phyloP scores from a whole-genome alignment of 2,329 filamentous ascomycete genomes.

The Lachnum nothofagi region DNA sequence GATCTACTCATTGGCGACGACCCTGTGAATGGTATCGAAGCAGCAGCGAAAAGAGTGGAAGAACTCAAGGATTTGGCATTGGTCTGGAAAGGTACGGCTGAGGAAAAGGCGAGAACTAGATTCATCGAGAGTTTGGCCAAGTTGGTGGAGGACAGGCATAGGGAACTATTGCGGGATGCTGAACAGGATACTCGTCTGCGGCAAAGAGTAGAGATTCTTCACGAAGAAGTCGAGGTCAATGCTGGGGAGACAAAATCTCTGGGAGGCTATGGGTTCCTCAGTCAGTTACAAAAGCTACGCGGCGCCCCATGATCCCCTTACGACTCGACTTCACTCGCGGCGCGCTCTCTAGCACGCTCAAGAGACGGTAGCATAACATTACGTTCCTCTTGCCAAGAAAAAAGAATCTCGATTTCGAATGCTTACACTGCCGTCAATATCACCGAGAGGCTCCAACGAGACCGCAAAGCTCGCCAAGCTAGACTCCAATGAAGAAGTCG shows the following conservation, averaged over 20 bases:
- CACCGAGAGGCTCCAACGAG: too few species aligned
- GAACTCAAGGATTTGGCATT: constrained; percentile 67
- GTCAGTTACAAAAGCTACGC: constrained; percentile 33
- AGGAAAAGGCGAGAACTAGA: constrained; percentile 77
- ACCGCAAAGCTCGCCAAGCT: too few species aligned
- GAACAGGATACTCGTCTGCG: constrained; percentile 26
- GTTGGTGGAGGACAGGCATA: constrained; percentile 69
- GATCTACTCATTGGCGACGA: constrained; percentile 58
- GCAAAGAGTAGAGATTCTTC: constrained; percentile 24
- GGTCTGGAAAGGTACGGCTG: constrained; percentile 95
- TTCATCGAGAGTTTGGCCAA: constrained; percentile 79
- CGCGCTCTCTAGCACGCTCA: too few species aligned
- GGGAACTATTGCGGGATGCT: constrained; percentile 30
- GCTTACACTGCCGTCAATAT: too few species aligned
- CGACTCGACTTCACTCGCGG: too few species aligned
- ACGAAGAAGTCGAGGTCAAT: constrained; percentile 18
- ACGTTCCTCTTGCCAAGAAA: too few species aligned
- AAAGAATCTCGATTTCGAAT: too few species aligned
- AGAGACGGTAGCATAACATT: too few species aligned
- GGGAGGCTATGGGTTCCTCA: constrained; percentile 34
- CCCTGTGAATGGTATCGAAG: constrained; percentile 62
- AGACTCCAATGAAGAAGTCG: too few species aligned
- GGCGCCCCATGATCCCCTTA: constrained; percentile 23
- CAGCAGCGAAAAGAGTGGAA: constrained; percentile 68
- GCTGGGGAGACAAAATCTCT: constrained; percentile 23